These are phyloP conservation scores for Penicillium malachiteum DNA, from an alignment of 495 filamentous ascomycete species.

Conservation along the genomic window DNA sequence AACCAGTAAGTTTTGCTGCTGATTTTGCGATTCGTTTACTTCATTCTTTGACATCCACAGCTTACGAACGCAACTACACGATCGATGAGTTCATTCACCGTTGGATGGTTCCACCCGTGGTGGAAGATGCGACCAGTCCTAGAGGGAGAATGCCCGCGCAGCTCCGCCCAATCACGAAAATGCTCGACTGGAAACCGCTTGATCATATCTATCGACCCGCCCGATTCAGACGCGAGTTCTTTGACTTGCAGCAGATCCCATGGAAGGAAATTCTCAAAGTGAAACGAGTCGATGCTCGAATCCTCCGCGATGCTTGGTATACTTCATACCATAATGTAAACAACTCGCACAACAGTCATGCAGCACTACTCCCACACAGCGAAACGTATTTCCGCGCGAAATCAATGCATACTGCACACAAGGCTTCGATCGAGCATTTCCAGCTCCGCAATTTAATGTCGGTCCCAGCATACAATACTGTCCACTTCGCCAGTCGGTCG, in stretches of 20 bases:
- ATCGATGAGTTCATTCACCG: slow-evolving; percentile 46
- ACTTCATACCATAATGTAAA: slow-evolving; percentile 44
- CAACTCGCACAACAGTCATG: slow-evolving; percentile 26
- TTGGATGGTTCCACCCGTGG: slow-evolving; percentile 33
- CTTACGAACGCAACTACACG: slow-evolving; percentile 42
- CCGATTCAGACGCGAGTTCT: slow-evolving; percentile 55
- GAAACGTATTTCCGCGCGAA: slow-evolving; percentile 65
- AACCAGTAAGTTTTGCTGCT: slow-evolving; percentile 29
- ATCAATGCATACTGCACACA: slow-evolving; percentile 64
- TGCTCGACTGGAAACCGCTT: slow-evolving; percentile 41
- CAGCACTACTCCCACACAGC: slow-evolving; percentile 25
- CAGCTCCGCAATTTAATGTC: slow-evolving; percentile 85
- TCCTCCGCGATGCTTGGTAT: slow-evolving; percentile 53
- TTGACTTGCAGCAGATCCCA: slow-evolving; percentile 76
- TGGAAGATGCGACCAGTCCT: slow-evolving; percentile 18
- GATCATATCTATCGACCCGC: slow-evolving; percentile 37
- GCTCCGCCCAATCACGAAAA: slow-evolving; percentile 27
- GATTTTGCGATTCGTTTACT: not conserved
- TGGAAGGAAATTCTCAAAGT: slow-evolving; percentile 66
- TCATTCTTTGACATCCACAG: slow-evolving; percentile 23
- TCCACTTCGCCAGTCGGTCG: slow-evolving; percentile 70
- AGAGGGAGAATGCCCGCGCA: slow-evolving; percentile 21
- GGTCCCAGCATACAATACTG: slow-evolving; percentile 67
- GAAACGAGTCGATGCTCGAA: slow-evolving; percentile 57
- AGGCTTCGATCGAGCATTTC: slow-evolving; percentile 74